phyloP scores from a whole-genome alignment of 768 basidiomycete genomes.

The Naganishia vishniacii region DNA sequence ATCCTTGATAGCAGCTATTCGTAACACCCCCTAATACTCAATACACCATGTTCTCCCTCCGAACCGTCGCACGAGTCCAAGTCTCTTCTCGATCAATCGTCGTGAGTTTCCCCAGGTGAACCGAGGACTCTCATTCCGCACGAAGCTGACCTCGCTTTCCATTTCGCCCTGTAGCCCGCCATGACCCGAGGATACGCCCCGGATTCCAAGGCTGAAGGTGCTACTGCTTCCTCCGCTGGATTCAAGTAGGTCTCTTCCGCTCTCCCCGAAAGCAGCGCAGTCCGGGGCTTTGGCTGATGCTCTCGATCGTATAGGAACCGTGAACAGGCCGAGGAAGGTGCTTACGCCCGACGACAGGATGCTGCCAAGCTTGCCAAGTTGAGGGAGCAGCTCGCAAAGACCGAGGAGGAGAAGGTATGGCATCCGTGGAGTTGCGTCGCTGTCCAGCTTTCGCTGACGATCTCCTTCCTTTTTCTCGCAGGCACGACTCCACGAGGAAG shows the following conservation, averaged over 20 bases:
- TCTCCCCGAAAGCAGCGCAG: no score
- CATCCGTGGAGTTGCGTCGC: background rate
- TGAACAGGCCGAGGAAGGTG: conserved; percentile 29
- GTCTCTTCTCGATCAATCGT: conserved; percentile 16
- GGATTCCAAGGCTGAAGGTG: conserved; percentile 7
- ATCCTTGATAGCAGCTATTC: background rate
- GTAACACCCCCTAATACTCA: background rate
- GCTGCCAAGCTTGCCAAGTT: conserved; percentile 27
- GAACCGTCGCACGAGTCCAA: conserved; percentile 13
- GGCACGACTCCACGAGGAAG: conserved; percentile 17
- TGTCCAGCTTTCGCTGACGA: background rate
- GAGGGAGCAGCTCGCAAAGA: conserved; percentile 24
- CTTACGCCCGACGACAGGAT: conserved; percentile 26
- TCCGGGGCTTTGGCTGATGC: no score
- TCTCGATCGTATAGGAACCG: conserved; percentile 15
- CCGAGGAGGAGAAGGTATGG: conserved; percentile 26
- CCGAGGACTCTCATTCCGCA: no score
- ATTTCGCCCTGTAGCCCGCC: conserved; percentile 25
- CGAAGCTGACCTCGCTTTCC: background rate
- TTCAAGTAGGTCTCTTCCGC: conserved; percentile 23
- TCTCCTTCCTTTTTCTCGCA: background rate
- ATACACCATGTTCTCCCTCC: conserved; percentile 20
- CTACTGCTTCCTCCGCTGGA: conserved; percentile 12
- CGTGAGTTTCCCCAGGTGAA: conserved; percentile 5
- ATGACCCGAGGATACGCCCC: conserved; percentile 27